Evolutionary conservation across 176 grass and related monocot genomes (phyloP).

Genomic region (Saccharum spontaneum): DNA sequence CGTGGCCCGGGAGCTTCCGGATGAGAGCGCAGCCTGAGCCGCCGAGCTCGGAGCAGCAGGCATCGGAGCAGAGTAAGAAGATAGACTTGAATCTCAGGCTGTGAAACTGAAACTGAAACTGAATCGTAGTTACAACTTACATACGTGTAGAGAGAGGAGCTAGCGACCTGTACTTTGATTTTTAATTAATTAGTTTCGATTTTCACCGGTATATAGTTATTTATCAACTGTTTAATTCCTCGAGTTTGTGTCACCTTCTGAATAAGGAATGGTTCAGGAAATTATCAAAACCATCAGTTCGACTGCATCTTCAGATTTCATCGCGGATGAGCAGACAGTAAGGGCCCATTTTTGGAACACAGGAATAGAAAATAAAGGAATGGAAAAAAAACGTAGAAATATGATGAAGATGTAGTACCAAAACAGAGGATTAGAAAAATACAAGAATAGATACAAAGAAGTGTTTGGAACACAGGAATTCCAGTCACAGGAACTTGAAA

Average conservation of each 20-base stretch:
- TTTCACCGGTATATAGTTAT: constrained; percentile 34
- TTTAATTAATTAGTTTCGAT: constrained; percentile 30
- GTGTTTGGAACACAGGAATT: too few relatives aligned
- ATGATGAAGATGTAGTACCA: too few relatives aligned
- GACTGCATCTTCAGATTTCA: constrained; percentile 27
- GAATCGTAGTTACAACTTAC: background rate
- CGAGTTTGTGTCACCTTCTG: background rate
- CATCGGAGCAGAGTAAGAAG: constrained; percentile 56
- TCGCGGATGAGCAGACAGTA: background rate
- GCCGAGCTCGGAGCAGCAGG: constrained; percentile 33
- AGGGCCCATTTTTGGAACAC: too few relatives aligned
- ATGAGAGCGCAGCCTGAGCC: constrained; percentile 49
- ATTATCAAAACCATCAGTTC: background rate
- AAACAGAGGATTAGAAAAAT: too few relatives aligned
- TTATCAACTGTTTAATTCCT: constrained; percentile 22
- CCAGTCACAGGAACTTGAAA: too few relatives aligned
- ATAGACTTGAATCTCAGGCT: constrained; percentile 80
- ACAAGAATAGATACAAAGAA: too few relatives aligned
- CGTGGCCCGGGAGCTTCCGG: constrained; percentile 81
- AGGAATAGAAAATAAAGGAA: too few relatives aligned
- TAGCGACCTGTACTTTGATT: constrained; percentile 23
- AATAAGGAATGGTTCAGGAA: constrained; percentile 26
- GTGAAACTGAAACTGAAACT: constrained; percentile 36
- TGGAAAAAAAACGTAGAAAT: too few relatives aligned
- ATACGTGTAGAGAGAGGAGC: background rate